Conservation (phyloP, 805 yeast species). For the Jamesozyma jinghongensis region DNA sequence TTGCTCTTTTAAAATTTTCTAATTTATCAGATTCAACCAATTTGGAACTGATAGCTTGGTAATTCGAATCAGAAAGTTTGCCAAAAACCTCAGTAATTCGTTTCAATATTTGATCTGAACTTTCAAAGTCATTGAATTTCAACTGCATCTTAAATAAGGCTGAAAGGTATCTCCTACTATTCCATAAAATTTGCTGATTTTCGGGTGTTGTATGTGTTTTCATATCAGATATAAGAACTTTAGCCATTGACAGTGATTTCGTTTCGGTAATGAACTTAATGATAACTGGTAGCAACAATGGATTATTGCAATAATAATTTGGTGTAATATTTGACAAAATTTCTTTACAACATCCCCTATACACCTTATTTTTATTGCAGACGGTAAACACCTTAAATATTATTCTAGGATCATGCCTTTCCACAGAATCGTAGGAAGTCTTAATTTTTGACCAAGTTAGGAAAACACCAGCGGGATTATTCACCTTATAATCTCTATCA, state of each 20-base stretch:
- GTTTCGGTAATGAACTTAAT: conserved; percentile 15
- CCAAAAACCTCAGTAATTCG: conserved; percentile 17
- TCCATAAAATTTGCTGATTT: conserved; percentile 13
- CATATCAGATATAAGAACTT: conserved; percentile 16
- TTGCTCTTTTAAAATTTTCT: conserved; percentile 17
- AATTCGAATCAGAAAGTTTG: conserved; percentile 15
- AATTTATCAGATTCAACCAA: conserved; percentile 10
- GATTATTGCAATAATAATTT: conserved; percentile 18
- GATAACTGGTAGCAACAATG: conserved; percentile 19
- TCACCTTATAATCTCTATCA: conserved; percentile 12
- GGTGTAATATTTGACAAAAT: conserved; percentile 14
- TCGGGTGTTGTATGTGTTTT: conserved; percentile 11
- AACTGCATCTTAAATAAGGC: conserved; percentile 22
- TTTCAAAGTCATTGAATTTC: conserved; percentile 21
- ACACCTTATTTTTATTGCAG: conserved; percentile 16
- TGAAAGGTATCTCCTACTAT: conserved; percentile 17
- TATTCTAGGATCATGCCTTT: conserved; percentile 21
- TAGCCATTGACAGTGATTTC: conserved; percentile 10
- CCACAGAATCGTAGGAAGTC: conserved; percentile 9
- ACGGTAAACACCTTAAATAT: conserved; percentile 17
- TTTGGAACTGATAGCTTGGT: conserved; percentile 16
- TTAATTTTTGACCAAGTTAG: conserved; percentile 19
- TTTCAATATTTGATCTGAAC: conserved; percentile 21
- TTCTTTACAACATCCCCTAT: conserved; percentile 13
- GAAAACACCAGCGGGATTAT: conserved; percentile 22